phyloP scores from a whole-genome alignment of 2,329 filamentous ascomycete species.

The Harringtonia lauricola region DNA sequence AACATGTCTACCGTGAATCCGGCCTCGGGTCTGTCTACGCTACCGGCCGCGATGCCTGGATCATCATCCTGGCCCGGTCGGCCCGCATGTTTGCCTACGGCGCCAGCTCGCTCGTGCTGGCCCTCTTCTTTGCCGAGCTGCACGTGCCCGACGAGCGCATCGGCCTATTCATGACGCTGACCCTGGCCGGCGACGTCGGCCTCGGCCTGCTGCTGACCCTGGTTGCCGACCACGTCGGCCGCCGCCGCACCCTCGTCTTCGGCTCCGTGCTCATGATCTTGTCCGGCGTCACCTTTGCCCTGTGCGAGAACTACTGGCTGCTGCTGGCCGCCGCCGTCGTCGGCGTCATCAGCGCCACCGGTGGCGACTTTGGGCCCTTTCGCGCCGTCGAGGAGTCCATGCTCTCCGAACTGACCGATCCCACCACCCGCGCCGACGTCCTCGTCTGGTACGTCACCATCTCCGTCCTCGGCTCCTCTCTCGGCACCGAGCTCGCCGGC shows the following conservation, averaged over 20 bases:
- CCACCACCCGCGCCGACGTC: slow-evolving; percentile 47
- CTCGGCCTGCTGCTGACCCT: slow-evolving; percentile 46
- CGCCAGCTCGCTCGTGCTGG: slow-evolving; percentile 47
- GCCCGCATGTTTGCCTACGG: slow-evolving; percentile 55
- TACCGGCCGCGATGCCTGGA: slow-evolving; percentile 37
- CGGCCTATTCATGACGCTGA: slow-evolving; percentile 55
- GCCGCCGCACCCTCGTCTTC: slow-evolving; percentile 39
- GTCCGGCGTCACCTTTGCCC: slow-evolving; percentile 42
- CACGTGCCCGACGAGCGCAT: slow-evolving; percentile 45
- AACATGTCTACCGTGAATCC: slow-evolving; percentile 29
- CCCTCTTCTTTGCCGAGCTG: slow-evolving; percentile 47
- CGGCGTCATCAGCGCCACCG: slow-evolving; percentile 50
- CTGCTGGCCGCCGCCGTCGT: slow-evolving; percentile 45
- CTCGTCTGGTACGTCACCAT: slow-evolving; percentile 54
- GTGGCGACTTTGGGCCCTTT: slow-evolving; percentile 58
- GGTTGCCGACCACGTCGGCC: slow-evolving; percentile 46
- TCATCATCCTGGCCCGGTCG: slow-evolving; percentile 40
- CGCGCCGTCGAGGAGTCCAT: slow-evolving; percentile 56
- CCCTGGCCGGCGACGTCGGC: slow-evolving; percentile 47
- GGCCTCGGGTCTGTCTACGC: slow-evolving; percentile 33
- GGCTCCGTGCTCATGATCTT: slow-evolving; percentile 45
- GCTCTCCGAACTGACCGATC: slow-evolving; percentile 47
- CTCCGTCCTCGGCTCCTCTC: slow-evolving; percentile 41
- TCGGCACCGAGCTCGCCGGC: slow-evolving; percentile 41
- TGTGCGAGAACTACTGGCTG: slow-evolving; percentile 47